Evolutionary conservation across 148 eudicot species (phyloP).

Genomic region (Arctostaphylos glauca): DNA sequence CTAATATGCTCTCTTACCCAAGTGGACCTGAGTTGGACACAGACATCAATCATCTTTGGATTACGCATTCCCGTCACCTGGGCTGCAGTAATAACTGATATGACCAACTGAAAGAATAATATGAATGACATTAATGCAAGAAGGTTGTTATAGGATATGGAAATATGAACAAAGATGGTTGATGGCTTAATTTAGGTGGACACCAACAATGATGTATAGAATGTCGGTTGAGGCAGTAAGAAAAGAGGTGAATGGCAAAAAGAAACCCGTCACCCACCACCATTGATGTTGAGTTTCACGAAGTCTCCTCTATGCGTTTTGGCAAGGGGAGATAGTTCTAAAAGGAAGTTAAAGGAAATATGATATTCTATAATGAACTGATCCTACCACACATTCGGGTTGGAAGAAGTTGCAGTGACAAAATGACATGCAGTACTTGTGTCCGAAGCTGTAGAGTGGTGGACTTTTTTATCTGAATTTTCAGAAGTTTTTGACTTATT

Average conservation of each 20-base stretch:
- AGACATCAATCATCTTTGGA: background rate
- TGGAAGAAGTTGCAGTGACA: background rate
- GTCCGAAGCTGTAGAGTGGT: background rate
- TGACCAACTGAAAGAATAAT: background rate
- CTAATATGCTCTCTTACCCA: background rate
- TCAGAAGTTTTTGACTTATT: background rate
- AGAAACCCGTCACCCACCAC: background rate
- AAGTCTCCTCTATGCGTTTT: background rate
- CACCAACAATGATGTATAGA: too few species aligned
- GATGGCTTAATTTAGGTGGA: background rate
- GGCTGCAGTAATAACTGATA: background rate
- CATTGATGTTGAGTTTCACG: background rate
- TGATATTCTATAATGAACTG: background rate
- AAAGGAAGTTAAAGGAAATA: background rate
- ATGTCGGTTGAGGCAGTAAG: background rate
- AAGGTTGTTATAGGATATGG: background rate
- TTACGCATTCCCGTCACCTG: background rate
- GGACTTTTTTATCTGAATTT: background rate
- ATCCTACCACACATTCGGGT: background rate
- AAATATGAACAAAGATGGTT: background rate
- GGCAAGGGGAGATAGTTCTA: background rate
- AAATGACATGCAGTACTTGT: background rate
- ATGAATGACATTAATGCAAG: background rate
- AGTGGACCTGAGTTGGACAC: background rate
- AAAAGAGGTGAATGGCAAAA: constrained; percentile 5